Base-by-base conservation (phyloP, 2,329 filamentous ascomycete species). In the Chrysosporium queenslandicum region DNA sequence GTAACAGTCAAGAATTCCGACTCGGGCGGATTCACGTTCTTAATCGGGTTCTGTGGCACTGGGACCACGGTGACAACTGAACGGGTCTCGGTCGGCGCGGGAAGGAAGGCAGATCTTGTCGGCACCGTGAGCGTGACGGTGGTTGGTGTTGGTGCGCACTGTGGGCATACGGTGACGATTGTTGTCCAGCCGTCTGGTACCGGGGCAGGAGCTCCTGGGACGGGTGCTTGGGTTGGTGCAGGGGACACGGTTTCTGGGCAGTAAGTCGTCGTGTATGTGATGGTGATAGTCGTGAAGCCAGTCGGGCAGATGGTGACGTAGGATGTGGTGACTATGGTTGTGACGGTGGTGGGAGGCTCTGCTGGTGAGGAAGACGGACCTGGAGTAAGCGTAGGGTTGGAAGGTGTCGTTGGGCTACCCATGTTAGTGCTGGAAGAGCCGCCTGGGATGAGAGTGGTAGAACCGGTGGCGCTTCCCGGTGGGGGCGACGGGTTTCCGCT, bases 301-400 rank as follows among this genome's bases (percentile, higher is more conserved):
- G 68, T 70, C 3, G 70, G 66, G 53, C 69, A 72, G 56, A 72
- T 67, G 47, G 68, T 65, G 6, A 65, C 63, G 55, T 71, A 72
- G 16, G 67, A 68, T 29, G 70, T 72, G 32, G 64, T 60, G 46
- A 70, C 64, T 16, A 70, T 56, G 11, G 68, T 69, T 8, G 68
- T 70, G 34, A 62, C 61, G 4, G 63, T 68, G 4, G 48, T 29
- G n/a, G 27, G 18, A 8, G 21, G n/a, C 6, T 57, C 59, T 11
- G 56, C 58, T 12, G 55, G 53, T 1, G 59, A 56, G 20, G 48
- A 29, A 12, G 40, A 52, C 25, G 49, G 29, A 29, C 12, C 23
- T 2, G 20, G 29, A 4, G 49, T 52, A 11, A 50, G 23, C 3
- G 46, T 39, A 2, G 36, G 46, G 14, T 16, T 32, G n/a, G 49